Conservation (phyloP, 345 rosid genomes). For the Eucalyptus coolabah region DNA sequence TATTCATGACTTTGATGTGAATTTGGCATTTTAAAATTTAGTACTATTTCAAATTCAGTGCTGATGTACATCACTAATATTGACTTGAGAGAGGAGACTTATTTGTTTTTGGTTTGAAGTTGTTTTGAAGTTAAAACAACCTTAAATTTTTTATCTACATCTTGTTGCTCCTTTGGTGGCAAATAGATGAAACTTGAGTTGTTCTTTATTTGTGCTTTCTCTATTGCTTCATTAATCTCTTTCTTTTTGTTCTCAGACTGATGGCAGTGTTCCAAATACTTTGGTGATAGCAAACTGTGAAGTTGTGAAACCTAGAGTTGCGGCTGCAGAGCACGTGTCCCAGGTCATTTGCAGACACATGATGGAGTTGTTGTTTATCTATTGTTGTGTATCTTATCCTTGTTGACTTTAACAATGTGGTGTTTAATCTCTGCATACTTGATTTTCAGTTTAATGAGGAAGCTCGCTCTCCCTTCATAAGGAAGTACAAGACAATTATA, state of each 20-base stretch:
- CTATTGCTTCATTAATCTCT: not conserved
- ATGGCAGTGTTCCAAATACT: slow-evolving; percentile 90
- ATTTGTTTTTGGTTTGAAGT: not conserved
- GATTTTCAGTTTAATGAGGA: slow-evolving; percentile 86
- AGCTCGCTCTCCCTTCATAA: slow-evolving; percentile 96
- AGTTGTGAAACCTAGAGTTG: slow-evolving; percentile 75
- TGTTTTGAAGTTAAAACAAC: not conserved
- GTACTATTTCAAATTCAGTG: not conserved
- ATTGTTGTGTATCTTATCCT: not conserved
- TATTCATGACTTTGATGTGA: not conserved
- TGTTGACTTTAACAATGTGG: not conserved
- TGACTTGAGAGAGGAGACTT: not conserved
- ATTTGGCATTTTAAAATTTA: not conserved
- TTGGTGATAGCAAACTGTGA: slow-evolving; percentile 84
- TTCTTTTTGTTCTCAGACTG: slow-evolving; percentile 36
- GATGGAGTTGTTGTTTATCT: not conserved
- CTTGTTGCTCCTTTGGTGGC: not conserved
- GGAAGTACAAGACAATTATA: slow-evolving; percentile 96
- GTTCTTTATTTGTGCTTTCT: not conserved
- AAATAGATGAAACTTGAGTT: not conserved
- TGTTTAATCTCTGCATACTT: not conserved
- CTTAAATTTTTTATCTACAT: not conserved
- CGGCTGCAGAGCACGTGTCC: slow-evolving; percentile 74
- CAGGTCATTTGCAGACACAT: slow-evolving; percentile 27
- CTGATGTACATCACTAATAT: not conserved